phyloP scores from a whole-genome alignment of 352 stramenopile genomes.

The Phytopythium delawarense region DNA sequence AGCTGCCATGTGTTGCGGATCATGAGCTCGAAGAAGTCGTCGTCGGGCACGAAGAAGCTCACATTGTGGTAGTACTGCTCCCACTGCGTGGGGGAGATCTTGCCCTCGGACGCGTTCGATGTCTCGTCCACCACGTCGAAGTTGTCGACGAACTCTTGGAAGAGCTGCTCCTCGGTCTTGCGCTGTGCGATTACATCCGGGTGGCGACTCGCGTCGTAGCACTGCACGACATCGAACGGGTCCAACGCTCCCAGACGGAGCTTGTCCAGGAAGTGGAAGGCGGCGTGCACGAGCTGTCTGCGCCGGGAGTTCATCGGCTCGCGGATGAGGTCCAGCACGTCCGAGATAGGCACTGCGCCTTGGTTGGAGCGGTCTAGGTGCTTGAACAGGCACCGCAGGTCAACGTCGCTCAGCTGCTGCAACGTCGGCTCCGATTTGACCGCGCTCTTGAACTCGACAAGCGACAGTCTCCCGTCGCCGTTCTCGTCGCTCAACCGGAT shows the following conservation, averaged over 20 bases:
- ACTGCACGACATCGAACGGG: slow-evolving; percentile 55
- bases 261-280: slow-evolving; percentile 75
- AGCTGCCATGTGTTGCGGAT: slow-evolving; percentile 86
- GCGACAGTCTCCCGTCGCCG: slow-evolving; percentile 49
- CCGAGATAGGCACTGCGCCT: slow-evolving; percentile 63
- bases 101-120: slow-evolving; percentile 10
- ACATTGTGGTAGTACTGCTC: slow-evolving; percentile 90
- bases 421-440: slow-evolving; percentile 37
- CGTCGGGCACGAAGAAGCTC: slow-evolving; percentile 78
- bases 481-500: slow-evolving; percentile 73
- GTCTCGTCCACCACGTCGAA: slow-evolving; percentile 52
- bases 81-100: slow-evolving; percentile 48
- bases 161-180: slow-evolving; percentile 48
- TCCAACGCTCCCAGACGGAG: slow-evolving; percentile 35
- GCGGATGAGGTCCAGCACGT: slow-evolving; percentile 81
- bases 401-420: slow-evolving; percentile 54
- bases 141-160: slow-evolving; percentile 76
- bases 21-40: slow-evolving; percentile 90
- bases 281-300: slow-evolving; percentile 60
- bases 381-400: slow-evolving; percentile 70
- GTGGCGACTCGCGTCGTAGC: slow-evolving; percentile 64
- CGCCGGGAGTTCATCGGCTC: slow-evolving; percentile 72
- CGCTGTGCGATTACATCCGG: slow-evolving; percentile 69
- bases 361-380: slow-evolving; percentile 75
- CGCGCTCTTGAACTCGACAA: slow-evolving; percentile 76